Base-by-base conservation (phyloP, 139 green algal genomes). In the Micractinium conductrix region DNA sequence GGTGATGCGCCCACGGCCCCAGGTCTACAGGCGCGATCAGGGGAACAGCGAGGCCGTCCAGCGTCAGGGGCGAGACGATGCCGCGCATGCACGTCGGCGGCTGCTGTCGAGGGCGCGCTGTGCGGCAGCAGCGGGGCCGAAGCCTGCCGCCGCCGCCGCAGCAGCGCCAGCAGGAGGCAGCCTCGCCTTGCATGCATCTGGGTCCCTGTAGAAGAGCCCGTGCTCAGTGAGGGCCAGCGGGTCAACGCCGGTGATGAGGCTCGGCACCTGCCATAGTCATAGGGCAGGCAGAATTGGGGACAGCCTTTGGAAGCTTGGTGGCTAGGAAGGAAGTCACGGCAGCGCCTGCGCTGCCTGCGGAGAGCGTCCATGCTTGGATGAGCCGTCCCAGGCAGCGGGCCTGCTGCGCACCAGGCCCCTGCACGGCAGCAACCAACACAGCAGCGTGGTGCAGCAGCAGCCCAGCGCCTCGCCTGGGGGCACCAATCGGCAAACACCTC, bases 201-300 rank as follows among this genome's bases (percentile, higher is more conserved):
- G 37, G 3, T 24, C 26, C 37, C 55, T 38, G 42, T 76, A 81
- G 22, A 67, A 72, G 72, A 76, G 81, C 12, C 38, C 55, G 44
- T 86, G 81, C 60, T 86, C 81, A 1, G 81, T 80, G n/a, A 86
- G 48, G 30, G 53, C 33, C 19, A 45, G 22, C 2, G 81, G 26
- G 28, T 86, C 72, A 0, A 58, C 35, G 26, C 19, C 43, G 26
- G 73, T 65, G 21, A 86, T 43, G 55, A 81, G 50, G 48, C 74
- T 58, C 26, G 10, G 22, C 4, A 74, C 53, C 53, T 80, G 38
- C 28, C 14, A n/a, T n/a, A n/a, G n/a, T n/a, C n/a, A n/a, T n/a
- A n/a, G n/a, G n/a, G n/a, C n/a, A n/a, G n/a, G n/a, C n/a, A n/a
- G n/a, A n/a, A n/a, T n/a, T n/a, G n/a, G n/a, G n/a, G n/a, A n/a